A percentile compares a stretch with the other conserved stretches of the same genome.
These are phyloP conservation scores for Rubus idaeus DNA, from an alignment of 306 rosid species.

Conservation along the genomic window DNA sequence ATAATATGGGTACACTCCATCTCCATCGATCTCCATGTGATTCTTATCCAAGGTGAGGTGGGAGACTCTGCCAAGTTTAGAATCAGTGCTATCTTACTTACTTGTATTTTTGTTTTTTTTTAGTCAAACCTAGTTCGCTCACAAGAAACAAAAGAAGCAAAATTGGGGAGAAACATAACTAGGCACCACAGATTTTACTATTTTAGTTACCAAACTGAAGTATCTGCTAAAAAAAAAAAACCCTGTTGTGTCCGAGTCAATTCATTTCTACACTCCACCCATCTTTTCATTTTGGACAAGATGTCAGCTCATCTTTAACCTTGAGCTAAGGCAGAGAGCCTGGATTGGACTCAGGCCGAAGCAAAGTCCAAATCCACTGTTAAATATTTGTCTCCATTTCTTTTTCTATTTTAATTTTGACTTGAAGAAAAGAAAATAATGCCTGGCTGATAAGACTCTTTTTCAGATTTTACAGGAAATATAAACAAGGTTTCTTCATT, in stretches of 20 bases:
- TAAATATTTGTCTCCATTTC: neutral
- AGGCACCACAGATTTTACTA: neutral
- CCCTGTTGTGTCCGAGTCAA: neutral
- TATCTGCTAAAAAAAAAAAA: no score
- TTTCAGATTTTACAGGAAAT: neutral
- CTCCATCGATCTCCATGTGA: neutral
- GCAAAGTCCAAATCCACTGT: constrained; percentile 9
- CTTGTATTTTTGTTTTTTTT: neutral
- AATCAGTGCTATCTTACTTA: neutral
- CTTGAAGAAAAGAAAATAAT: neutral
- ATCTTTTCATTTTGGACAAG: neutral
- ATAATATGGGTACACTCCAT: no score
- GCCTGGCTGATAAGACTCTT: constrained; percentile 19
- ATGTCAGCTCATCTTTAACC: neutral
- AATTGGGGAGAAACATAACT: neutral
- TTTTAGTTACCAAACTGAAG: constrained; percentile 2
- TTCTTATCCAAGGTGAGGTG: neutral
- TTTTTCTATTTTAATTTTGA: neutral
- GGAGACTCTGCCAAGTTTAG: neutral
- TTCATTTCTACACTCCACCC: constrained; percentile 6
- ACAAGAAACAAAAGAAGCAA: constrained; percentile 5
- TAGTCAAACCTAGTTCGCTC: neutral
- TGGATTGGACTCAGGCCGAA: neutral
- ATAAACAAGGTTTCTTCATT: neutral
- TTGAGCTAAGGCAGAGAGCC: neutral